Base-by-base conservation (phyloP, 306 rosid genomes). In the Quillaja saponaria region DNA sequence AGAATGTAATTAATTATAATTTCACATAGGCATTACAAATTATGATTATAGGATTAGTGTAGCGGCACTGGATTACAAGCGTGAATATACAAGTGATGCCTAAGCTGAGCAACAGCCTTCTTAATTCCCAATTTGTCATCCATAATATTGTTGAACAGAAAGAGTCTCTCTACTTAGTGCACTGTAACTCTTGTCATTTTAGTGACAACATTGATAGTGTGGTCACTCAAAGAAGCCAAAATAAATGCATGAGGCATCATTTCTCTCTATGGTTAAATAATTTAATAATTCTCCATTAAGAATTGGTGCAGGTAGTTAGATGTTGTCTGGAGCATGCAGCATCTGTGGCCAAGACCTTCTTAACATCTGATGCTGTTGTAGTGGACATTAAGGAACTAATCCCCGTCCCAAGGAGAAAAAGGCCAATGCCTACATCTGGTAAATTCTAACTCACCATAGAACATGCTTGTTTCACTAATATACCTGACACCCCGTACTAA, bases 301-400 rank as follows among this genome's bases (percentile, higher is more conserved):
- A 37, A 35, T 57, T 65, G 66, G 19, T 67, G 49, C 92, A 86
- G 96, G 96, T 88, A 20, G 95, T 91, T 67, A 79, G 92, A 71
- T 91, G 95, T 68, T 91, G 98, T 66, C 74, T 91, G 78, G 96
- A 91, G 84, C 75, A 91, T 63, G 85, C 98, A 3, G 92, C 96
- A 51, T 88, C 96, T 1, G 98, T 91, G 41, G 84, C 96, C 38
- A 91, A 91, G 80, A 58, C 67, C 39, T 86, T 91, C 63, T 79
- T 91, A 67, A 81, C 90, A 42, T 88, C 96, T 9, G 81, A 84
- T 38, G 98, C 98, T 38, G 98, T 86, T 49, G 92, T 86, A 12
- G 80, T 88, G 31, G 95, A 91, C 55, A 69, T 72, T 7, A 69
- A 59, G 81, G 87, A 84, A 58, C 12, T 67, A 31, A 1, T 49